Percentiles rank a stretch among this genome's conserved stretches.
Evolutionary conservation across 371 early-diverging fungal genomes (phyloP).

Genomic region (Mortierella sp.): DNA sequence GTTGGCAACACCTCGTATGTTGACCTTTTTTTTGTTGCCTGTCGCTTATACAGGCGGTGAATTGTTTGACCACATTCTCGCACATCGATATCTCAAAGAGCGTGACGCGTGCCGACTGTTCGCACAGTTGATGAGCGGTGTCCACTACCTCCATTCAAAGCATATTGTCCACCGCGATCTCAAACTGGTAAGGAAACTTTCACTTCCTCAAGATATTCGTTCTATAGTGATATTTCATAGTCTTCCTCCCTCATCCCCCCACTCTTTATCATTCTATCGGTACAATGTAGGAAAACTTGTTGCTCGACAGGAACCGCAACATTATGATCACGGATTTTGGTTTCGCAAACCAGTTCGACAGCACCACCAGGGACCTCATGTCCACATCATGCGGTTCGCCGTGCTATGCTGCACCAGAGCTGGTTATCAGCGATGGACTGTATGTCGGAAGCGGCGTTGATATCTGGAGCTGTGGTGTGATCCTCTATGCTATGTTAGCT

Average conservation of each 20-base stretch:
- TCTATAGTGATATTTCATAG: no score
- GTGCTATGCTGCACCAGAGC: slow-evolving; percentile 98
- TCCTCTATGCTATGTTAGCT: slow-evolving; percentile 96
- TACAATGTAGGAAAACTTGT: slow-evolving; percentile 82
- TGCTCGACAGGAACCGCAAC: slow-evolving; percentile 86
- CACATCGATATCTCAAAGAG: slow-evolving; percentile 93
- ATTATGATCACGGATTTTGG: slow-evolving; percentile 99
- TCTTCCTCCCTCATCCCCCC: no score
- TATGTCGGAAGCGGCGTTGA: slow-evolving; percentile 98
- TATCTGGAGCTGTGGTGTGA: slow-evolving; percentile 96
- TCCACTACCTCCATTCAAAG: slow-evolving; percentile 89
- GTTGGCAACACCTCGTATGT: neutral
- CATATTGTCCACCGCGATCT: slow-evolving; percentile 96
- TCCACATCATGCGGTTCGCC: slow-evolving; percentile 96
- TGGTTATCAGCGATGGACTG: slow-evolving; percentile 93
- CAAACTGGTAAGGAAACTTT: slow-evolving; percentile 79
- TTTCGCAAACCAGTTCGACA: slow-evolving; percentile 93
- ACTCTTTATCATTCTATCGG: slow-evolving; percentile 4
- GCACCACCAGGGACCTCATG: slow-evolving; percentile 77
- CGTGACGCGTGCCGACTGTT: slow-evolving; percentile 91
- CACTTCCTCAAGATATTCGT: no score
- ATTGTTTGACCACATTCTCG: slow-evolving; percentile 96
- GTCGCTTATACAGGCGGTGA: slow-evolving; percentile 77
- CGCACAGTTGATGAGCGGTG: slow-evolving; percentile 92
- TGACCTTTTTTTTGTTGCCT: neutral